Evolutionary conservation across 192 early-diverging fungal genomes (phyloP), one percentile per base, ranked within the genome.

Genomic region (Linnemannia exigua): DNA sequence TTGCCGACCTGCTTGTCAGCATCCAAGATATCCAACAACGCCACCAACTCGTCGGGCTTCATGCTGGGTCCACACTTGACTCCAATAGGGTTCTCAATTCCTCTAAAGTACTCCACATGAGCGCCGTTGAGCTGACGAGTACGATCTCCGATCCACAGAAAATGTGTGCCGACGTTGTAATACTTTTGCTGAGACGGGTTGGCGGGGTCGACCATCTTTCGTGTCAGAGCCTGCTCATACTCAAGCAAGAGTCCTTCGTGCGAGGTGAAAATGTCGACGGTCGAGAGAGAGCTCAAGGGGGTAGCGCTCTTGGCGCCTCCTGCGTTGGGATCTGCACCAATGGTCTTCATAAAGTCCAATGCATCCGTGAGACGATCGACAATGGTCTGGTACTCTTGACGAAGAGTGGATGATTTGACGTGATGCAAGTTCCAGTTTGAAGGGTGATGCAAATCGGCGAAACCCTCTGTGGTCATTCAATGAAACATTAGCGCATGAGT

Each of bases 81-180:
- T 58, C 98, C 98, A 70, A 99, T 94, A 20, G 98, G 98, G 89
- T 99, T 99, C 50, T 91, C 91, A 74, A 99, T 93, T 31, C 98
- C 98, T 61, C 96, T 91, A 90, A 99, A 97, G 89, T 98, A 99
- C 81, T 99, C 97, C 11, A 99, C 93, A 82, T 99, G 98, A 0
- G 94, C 98, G 31, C 97, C 97, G 82, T 98, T 93, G 14, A 97
- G 90, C 86, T 98, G 96, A 22, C 98, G 92, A 1, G 98, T 99
- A 46, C 98, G 93, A 90, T 99, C 98, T 36, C 98, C 98, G 79
- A 98, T 97, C 98, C 98, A 99, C 80, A 99, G 90, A 82, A 97
- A 98, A 89, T 99, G 98, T 6, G 98, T 91, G 3, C 97, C 96
- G 36, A 96, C 82, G 87, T 99, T 99, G 91, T 97, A 99, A 84